These are phyloP conservation scores for Arthroderma sp. DNA, from an alignment of 2,329 filamentous ascomycete genomes.

Conservation along the genomic window DNA sequence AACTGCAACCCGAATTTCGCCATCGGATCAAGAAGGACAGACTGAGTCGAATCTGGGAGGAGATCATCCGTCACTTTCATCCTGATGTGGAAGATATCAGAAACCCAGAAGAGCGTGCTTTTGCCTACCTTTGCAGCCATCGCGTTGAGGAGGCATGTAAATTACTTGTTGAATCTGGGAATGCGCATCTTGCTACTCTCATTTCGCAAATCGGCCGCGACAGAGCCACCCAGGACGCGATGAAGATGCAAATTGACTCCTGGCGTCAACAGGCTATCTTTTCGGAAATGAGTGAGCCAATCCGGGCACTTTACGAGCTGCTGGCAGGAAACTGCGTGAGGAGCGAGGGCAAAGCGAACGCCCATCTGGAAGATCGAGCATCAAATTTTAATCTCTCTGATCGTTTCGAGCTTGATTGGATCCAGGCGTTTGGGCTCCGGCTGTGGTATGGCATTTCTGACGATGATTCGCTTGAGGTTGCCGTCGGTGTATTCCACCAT, in stretches of 20 bases:
- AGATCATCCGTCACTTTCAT: constrained; percentile 46
- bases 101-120: constrained; percentile 66
- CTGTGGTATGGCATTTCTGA: constrained; percentile 72
- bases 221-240: constrained; percentile 55
- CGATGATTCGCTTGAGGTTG: constrained; percentile 56
- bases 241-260: constrained; percentile 64
- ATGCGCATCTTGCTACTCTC: constrained; percentile 74
- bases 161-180: constrained; percentile 57
- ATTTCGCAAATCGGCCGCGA: constrained; percentile 70
- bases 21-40: constrained; percentile 37
- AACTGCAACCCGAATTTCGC: constrained; percentile 26
- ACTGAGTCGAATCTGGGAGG: constrained; percentile 30
- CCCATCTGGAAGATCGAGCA: constrained; percentile 64
- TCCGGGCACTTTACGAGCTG: constrained; percentile 80
- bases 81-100: constrained; percentile 50
- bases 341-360: constrained; percentile 60
- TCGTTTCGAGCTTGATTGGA: constrained; percentile 80
- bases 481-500: constrained; percentile 58
- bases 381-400: constrained; percentile 70
- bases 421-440: constrained; percentile 79
- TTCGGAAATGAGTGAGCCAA: constrained; percentile 71
- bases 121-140: constrained; percentile 66
- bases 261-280: constrained; percentile 76
- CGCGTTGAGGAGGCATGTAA: constrained; percentile 73
- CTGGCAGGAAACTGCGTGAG: constrained; percentile 76